Conservation (phyloP, 768 basidiomycete genomes). For the Tricholomella constricta region DNA sequence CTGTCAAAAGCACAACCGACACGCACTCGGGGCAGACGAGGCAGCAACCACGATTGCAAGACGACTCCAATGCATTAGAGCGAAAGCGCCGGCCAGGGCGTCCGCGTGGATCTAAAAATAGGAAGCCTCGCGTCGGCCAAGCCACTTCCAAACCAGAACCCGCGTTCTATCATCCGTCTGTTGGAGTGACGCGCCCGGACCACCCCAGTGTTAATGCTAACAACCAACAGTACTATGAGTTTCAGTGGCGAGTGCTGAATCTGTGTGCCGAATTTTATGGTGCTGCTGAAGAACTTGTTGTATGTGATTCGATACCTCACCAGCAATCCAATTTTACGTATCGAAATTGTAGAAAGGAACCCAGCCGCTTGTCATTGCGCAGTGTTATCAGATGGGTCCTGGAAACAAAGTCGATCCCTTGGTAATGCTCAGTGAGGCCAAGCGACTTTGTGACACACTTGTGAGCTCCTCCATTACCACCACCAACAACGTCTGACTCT, state of each 20-base stretch:
- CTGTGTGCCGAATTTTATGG: constrained; percentile 86
- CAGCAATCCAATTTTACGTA: constrained; percentile 12
- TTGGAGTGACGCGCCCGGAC: constrained; percentile 36
- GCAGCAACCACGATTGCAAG: constrained; percentile 18
- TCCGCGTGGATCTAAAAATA: constrained; percentile 79
- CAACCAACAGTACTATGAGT: constrained; percentile 82
- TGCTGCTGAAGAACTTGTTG: constrained; percentile 82
- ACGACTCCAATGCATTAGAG: constrained; percentile 31
- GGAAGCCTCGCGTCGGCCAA: constrained; percentile 42
- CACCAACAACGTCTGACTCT: no score
- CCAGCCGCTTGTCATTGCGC: constrained; percentile 72
- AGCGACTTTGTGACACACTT: constrained; percentile 74
- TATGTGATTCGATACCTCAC: constrained; percentile 39
- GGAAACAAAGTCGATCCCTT: constrained; percentile 72
- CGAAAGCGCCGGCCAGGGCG: constrained; percentile 77
- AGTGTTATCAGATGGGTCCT: constrained; percentile 78
- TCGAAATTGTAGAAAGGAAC: constrained; percentile 49
- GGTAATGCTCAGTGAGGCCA: constrained; percentile 73
- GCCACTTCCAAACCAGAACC: constrained; percentile 37
- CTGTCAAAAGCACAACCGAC: constrained; percentile 22
- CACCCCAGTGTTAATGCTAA: constrained; percentile 57
- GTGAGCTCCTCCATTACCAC: constrained; percentile 40
- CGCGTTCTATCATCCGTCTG: constrained; percentile 43
- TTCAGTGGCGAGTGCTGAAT: constrained; percentile 83
- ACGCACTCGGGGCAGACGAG: constrained; percentile 30